Evolutionary conservation across 2,329 filamentous ascomycete genomes (phyloP), one percentile per base, ranked within the genome.

Genomic region (Cytospora schulzeri): DNA sequence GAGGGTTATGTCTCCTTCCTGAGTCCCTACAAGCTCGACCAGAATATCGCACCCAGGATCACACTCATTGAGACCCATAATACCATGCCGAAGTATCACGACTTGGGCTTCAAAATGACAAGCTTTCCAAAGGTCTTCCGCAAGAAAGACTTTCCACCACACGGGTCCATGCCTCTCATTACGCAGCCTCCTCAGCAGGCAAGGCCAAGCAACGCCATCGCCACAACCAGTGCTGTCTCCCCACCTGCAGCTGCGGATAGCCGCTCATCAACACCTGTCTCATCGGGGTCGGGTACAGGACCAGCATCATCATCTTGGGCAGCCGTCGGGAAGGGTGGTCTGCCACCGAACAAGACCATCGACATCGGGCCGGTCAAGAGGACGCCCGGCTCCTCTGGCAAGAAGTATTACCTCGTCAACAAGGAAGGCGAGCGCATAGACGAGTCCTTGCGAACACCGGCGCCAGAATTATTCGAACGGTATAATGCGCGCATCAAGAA

Each of bases 391-490:
- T 15, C 57, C 1, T 58, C 48, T 9, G 52, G 28, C 1, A 56
- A 22, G 1, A 70, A 70, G 53, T 74, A 64, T 57, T 71, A 69
- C 41, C 69, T 70, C n/a, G 62, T 76, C 28, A 76, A 76, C 68
- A 68, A 66, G 19, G 63, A 71, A 33, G 64, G 70, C 35, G 68
- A 75, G 69, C 74, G 75, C n/a, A 50, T 76, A 15, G 74, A 76
- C 56, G 68, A 71, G 33, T 69, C 68, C 0, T 66, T 76, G 22
- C 68, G 70, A 2, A 70, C 69, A n/a, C 38, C 64, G 2, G 70
- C 74, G 24, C 35, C 62, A 0, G 41, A 57, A 1, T 69, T 67
- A 1, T 67, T 71, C 11, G 67, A 70, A 33, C 45, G 64, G 0
- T 67, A 74, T n/a, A 66, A 70, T 3, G 66, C 69, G 15, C 66